A percentile compares a stretch with the other conserved stretches of the same genome.
Evolutionary conservation across 2,329 filamentous ascomycete genomes (phyloP).

Genomic region (Trichoderma cornu-damae): DNA sequence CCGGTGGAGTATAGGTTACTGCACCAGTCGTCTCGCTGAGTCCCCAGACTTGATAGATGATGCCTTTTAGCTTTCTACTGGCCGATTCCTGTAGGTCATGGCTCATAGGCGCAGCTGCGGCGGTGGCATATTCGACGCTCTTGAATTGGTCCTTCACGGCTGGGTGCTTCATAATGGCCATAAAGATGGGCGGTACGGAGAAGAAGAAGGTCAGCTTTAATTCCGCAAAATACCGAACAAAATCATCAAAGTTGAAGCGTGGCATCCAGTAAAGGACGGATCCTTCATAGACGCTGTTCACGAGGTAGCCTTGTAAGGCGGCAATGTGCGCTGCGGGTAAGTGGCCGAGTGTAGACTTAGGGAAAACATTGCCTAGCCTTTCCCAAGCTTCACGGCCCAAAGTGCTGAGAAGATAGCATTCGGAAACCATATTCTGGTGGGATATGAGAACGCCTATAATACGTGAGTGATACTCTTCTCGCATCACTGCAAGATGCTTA

Average conservation of each 20-base stretch:
- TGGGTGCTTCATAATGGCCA: constrained; percentile 53
- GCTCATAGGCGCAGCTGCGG: constrained; percentile 54
- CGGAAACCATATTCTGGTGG: constrained; percentile 41
- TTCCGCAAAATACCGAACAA: constrained; percentile 48
- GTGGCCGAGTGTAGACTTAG: constrained; percentile 38
- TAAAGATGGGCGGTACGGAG: constrained; percentile 56
- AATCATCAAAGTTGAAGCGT: constrained; percentile 51
- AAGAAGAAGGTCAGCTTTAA: constrained; percentile 51
- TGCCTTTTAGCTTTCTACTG: constrained; percentile 43
- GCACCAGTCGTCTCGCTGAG: constrained; percentile 51
- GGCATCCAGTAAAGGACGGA: constrained; percentile 58
- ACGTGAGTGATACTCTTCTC: background rate
- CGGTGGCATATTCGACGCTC: constrained; percentile 42
- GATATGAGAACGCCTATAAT: constrained; percentile 38
- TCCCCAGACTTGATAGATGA: constrained; percentile 52
- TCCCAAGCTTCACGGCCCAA: constrained; percentile 29
- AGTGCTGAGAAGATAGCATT: constrained; percentile 30
- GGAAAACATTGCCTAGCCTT: constrained; percentile 26
- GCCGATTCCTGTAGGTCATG: constrained; percentile 49
- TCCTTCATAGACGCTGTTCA: constrained; percentile 39
- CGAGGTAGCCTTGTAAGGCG: constrained; percentile 41
- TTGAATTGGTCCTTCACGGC: constrained; percentile 53
- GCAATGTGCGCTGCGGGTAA: constrained; percentile 45
- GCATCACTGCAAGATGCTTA: too few species aligned
- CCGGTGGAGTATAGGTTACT: constrained; percentile 42